Percentiles rank a stretch among this genome's conserved stretches.
Conservation (phyloP, 225 moss, liverwort and hornwort genomes). For the Rhytidiadelphus loreus region DNA sequence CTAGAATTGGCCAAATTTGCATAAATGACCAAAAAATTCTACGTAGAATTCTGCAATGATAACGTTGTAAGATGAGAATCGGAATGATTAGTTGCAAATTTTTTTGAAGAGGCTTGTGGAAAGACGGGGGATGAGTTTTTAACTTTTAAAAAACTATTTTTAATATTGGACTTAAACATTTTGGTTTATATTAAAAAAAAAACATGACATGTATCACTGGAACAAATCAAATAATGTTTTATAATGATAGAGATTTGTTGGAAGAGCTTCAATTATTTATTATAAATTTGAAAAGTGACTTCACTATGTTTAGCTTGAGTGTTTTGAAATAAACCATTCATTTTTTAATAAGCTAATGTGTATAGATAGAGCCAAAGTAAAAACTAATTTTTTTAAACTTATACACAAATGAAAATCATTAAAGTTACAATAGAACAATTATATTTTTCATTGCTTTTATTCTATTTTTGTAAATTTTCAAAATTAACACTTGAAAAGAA, state of each 20-base stretch:
- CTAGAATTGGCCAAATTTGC: background rate
- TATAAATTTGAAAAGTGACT: background rate
- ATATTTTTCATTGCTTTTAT: background rate
- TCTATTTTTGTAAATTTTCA: background rate
- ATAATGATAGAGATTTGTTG: background rate
- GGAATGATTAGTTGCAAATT: background rate
- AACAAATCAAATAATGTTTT: background rate
- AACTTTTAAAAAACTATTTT: background rate
- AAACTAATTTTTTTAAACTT: background rate
- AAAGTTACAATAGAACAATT: background rate
- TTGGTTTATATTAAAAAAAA: background rate
- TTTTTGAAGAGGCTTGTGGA: background rate
- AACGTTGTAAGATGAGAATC: background rate
- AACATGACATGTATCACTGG: accelerated
- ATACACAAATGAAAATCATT: background rate
- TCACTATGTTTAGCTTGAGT: background rate
- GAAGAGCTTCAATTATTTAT: background rate
- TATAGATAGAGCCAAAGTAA: background rate
- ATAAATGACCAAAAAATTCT: background rate
- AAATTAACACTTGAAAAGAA: background rate
- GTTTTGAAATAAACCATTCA: background rate
- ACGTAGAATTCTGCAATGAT: background rate
- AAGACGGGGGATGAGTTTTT: accelerated
- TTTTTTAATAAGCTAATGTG: no score
- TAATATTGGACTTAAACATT: background rate